Evolutionary conservation across 2,329 filamentous ascomycete species (phyloP).

Genomic region (Colletotrichum agaves): DNA sequence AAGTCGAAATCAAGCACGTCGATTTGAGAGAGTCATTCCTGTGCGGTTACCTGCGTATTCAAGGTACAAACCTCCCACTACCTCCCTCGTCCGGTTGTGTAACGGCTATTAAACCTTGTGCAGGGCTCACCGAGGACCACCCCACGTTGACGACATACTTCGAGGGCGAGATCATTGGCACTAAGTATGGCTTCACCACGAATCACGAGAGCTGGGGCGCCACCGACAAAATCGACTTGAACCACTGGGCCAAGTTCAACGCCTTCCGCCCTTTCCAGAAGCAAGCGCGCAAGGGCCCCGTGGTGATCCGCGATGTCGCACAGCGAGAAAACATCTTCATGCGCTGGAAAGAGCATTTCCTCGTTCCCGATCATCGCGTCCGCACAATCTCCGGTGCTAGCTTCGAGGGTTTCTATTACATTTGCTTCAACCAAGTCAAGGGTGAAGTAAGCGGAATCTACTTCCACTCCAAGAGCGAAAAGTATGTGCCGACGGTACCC

Average conservation of each 20-base stretch:
- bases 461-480: slow-evolving; percentile 97
- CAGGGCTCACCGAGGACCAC: slow-evolving; percentile 93
- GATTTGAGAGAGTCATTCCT: slow-evolving; percentile 94
- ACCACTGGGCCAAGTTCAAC: slow-evolving; percentile 91
- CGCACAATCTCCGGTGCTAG: slow-evolving; percentile 92
- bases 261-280: slow-evolving; percentile 82
- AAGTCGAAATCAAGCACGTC: slow-evolving; percentile 96
- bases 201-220: slow-evolving; percentile 92
- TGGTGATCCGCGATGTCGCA: slow-evolving; percentile 73
- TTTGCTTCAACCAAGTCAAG: slow-evolving; percentile 93
- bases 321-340: slow-evolving; percentile 94
- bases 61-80: slow-evolving; percentile 69
- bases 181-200: slow-evolving; percentile 93
- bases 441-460: slow-evolving; percentile 94
- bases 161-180: slow-evolving; percentile 96
- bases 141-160: slow-evolving; percentile 98
- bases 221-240: slow-evolving; percentile 88
- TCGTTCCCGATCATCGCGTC: slow-evolving; percentile 94
- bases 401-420: slow-evolving; percentile 99
- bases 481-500: slow-evolving; percentile 66
- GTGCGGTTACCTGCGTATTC: slow-evolving; percentile 93
- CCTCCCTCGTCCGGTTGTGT: slow-evolving; percentile 34
- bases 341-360: slow-evolving; percentile 99
- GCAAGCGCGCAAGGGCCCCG: slow-evolving; percentile 65
- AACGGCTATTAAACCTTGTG: slow-evolving; percentile 22